Evolutionary conservation across 306 rosid genomes (phyloP), one percentile per base, ranked within the genome.

Genomic region (Senna siamea): DNA sequence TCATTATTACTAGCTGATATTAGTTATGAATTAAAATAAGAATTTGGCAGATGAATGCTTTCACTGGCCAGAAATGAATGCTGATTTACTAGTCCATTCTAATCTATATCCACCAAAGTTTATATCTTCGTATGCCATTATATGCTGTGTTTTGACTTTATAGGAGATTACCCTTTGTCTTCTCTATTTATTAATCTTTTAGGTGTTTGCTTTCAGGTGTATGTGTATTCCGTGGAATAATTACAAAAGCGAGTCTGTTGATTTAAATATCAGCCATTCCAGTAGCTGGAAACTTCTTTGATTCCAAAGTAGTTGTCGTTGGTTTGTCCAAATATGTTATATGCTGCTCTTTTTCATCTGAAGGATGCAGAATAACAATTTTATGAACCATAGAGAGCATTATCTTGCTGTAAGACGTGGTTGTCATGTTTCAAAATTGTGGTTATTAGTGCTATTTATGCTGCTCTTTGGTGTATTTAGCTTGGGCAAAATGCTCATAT

Each of bases 181-280:
- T 51, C 50, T 67, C 26, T 52, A 4, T 40, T 44, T 72, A 55
- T 37, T 37, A 13, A 56, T 28, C 13, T 55, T 22, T 46, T 44
- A 11, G 23, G 34, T 44, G 41, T 54, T 54, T 34, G 52, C 52
- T 20, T 43, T 61, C 58, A 15, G 41, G 26, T 20, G 15, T 37
- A 20, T 30, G 5, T 62, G 50, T 34, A 18, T 55, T 20, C 67
- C 32, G 61, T 78, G 50, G 58, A 46, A 34, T n/a, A 64, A 54
- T 17, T 5, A 35, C 38, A 60, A 60, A 34, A 11, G n/a, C 46
- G n/a, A n/a, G n/a, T n/a, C n/a, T n/a, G n/a, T n/a, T n/a, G n/a
- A n/a, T n/a, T n/a, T n/a, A n/a, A n/a, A n/a, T n/a, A n/a, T n/a
- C n/a, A n/a, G n/a, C n/a, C n/a, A n/a, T n/a, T n/a, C n/a, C n/a